Evolutionary conservation across 192 early-diverging fungal species (phyloP).

Genomic region (Funneliformis mosseae): DNA sequence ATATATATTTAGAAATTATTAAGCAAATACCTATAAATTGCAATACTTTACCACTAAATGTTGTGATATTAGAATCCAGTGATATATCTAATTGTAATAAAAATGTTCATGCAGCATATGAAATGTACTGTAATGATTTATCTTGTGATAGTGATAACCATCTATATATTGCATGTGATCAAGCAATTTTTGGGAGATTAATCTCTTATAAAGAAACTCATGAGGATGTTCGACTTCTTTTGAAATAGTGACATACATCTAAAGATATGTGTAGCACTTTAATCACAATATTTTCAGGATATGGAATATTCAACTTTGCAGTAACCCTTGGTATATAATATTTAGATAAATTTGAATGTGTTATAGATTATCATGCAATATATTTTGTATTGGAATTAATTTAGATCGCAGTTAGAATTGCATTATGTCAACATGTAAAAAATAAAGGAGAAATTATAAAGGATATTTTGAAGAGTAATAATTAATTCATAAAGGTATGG

Average conservation of each 20-base stretch:
- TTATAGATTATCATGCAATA: constrained; percentile 13
- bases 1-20: constrained; percentile 1
- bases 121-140: constrained; percentile 14
- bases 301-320: not conserved
- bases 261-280: not conserved
- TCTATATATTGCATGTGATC: constrained; percentile 16
- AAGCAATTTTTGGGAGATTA: constrained; percentile 21
- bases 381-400: not conserved
- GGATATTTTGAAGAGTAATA: not conserved
- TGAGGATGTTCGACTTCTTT: not conserved
- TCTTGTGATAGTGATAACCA: not conserved
- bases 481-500: not conserved
- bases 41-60: not conserved
- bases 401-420: not conserved
- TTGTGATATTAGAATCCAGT: not conserved
- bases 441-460: not conserved
- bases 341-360: constrained; percentile 16
- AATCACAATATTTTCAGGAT: not conserved
- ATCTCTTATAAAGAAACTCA: not conserved
- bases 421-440: not conserved
- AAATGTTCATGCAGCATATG: constrained; percentile 15
- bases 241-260: not conserved
- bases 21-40: constrained; percentile 1
- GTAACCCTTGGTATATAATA: not conserved
- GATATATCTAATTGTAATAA: constrained; percentile 1